A percentile compares a stretch with the other conserved stretches of the same genome.
phyloP scores from a whole-genome alignment of 768 basidiomycete genomes.

The Asterophora parasitica region DNA sequence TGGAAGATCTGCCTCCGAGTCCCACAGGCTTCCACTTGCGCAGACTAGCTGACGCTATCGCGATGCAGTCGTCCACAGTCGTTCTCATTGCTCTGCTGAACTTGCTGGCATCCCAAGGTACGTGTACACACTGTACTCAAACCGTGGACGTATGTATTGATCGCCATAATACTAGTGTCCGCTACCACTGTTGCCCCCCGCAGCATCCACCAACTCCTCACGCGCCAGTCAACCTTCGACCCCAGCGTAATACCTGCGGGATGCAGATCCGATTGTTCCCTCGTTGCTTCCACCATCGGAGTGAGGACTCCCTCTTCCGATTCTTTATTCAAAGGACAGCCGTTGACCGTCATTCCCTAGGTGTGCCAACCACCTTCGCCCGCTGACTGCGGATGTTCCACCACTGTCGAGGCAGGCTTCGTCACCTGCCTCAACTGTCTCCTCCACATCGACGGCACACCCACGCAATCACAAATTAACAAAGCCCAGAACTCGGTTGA shows the following conservation, averaged over 20 bases:
- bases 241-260: conserved; percentile 7
- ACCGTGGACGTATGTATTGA: no score
- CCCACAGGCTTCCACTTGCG: no score
- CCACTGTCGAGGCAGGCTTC: conserved; percentile 2
- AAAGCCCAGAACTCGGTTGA: conserved; percentile 5
- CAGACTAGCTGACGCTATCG: no score
- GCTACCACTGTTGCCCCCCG: no score
- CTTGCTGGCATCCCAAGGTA: no score
- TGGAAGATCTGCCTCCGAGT: no score
- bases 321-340: no score
- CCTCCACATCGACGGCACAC: not conserved
- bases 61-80: no score
- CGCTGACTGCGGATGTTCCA: conserved; percentile 8
- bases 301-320: not conserved
- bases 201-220: conserved; percentile 9
- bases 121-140: no score
- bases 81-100: no score
- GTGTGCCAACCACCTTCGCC: not conserved
- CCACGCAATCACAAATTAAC: not conserved
- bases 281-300: not conserved
- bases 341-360: not conserved
- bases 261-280: no score
- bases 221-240: conserved; percentile 9
- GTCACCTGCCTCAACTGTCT: conserved; percentile 15
- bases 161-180: no score